Conservation (phyloP, 495 filamentous ascomycete species). For the Friedmanniomyces simplex region DNA sequence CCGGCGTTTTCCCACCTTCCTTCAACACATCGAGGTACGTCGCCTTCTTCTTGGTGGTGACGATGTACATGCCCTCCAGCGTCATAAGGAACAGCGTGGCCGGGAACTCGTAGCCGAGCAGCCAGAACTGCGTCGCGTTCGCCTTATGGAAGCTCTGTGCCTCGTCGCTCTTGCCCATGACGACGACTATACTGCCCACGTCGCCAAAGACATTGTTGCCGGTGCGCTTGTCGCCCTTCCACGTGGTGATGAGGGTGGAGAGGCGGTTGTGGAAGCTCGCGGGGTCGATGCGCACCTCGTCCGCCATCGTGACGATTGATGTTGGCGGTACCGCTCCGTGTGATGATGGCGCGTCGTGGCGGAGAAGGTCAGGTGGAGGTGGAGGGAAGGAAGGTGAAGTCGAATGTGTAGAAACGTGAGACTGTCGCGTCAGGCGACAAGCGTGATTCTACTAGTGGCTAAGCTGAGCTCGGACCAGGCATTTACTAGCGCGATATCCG, state of each 20-base stretch:
- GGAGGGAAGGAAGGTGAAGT: background rate
- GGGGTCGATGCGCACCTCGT: conserved; percentile 83
- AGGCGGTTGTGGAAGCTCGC: conserved; percentile 85
- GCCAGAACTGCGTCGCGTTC: conserved; percentile 95
- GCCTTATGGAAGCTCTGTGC: conserved; percentile 77
- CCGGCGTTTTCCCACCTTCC: conserved; percentile 67
- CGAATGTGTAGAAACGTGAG: background rate
- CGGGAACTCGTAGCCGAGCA: conserved; percentile 97
- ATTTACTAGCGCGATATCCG: background rate
- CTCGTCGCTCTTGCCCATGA: conserved; percentile 92
- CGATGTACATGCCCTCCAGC: conserved; percentile 71
- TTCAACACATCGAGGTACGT: conserved; percentile 89
- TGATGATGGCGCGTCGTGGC: conserved; percentile 9
- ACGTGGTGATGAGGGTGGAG: conserved; percentile 71
- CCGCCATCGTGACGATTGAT: conserved; percentile 29
- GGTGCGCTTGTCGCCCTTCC: conserved; percentile 87
- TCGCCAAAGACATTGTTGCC: conserved; percentile 74
- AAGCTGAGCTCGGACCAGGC: no score
- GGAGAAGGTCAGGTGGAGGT: background rate
- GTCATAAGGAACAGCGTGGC: conserved; percentile 90
- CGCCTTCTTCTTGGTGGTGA: conserved; percentile 96
- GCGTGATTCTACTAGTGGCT: no score
- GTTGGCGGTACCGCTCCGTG: background rate
- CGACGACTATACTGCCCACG: conserved; percentile 70
- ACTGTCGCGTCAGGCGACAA: no score